Conservation (phyloP, 2,329 filamentous ascomycete species). For the Pseudogymnoascus sp. region DNA sequence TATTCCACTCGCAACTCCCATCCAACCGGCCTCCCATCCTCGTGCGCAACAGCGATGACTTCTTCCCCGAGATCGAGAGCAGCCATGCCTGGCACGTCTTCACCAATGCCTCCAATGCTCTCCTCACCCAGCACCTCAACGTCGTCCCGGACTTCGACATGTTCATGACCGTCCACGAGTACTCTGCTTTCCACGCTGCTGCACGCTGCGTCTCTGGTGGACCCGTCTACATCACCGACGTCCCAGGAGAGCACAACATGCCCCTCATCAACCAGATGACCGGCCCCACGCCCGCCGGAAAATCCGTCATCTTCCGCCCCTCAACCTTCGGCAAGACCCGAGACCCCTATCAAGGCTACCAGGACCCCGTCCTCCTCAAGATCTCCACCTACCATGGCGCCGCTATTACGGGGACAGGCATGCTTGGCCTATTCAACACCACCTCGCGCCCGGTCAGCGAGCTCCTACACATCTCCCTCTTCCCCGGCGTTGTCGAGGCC, state of each 20-base stretch:
- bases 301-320: conserved; percentile 74
- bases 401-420: conserved; percentile 59
- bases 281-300: conserved; percentile 60
- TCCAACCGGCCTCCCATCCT: conserved; percentile 65
- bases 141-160: conserved; percentile 76
- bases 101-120: conserved; percentile 80
- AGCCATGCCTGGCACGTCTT: conserved; percentile 95
- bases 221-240: conserved; percentile 89
- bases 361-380: conserved; percentile 65
- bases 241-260: conserved; percentile 72
- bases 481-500: conserved; percentile 58
- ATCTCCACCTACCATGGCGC: conserved; percentile 69
- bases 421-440: conserved; percentile 82
- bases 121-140: conserved; percentile 79
- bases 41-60: conserved; percentile 83
- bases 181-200: conserved; percentile 79
- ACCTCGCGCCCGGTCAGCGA: conserved; percentile 54
- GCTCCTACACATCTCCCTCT: conserved; percentile 60
- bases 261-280: conserved; percentile 73
- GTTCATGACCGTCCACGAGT: conserved; percentile 59
- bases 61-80: conserved; percentile 72
- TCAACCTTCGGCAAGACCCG: conserved; percentile 64
- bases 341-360: conserved; percentile 66
- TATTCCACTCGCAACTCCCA: conserved; percentile 78
- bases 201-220: conserved; percentile 85